Percentiles rank a stretch among this genome's conserved stretches.
Conservation (phyloP, 2,329 filamentous ascomycete genomes). For the Biscogniauxia sp. region DNA sequence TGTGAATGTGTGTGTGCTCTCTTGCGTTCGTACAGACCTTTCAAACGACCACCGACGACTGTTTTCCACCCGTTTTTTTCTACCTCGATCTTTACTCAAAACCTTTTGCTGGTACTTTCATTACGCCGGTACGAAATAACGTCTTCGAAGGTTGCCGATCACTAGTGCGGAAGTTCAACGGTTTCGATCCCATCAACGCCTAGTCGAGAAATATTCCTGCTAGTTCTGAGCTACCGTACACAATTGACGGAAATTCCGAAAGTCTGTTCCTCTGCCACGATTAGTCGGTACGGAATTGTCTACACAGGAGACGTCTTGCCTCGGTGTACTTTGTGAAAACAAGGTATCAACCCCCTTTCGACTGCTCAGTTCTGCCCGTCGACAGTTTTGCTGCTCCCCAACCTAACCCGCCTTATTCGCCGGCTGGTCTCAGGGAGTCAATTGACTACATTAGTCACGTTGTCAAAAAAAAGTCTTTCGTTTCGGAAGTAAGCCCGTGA, state of each 20-base stretch:
- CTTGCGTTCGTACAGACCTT: constrained; percentile 15
- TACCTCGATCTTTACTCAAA: not conserved
- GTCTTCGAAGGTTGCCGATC: constrained; percentile 3
- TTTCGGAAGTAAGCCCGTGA: constrained; percentile 3
- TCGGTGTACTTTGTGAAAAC: no score
- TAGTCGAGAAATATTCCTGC: no score
- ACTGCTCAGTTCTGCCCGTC: no score
- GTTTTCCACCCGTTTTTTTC: constrained; percentile 15
- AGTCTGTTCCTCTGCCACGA: no score
- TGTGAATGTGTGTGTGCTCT: constrained; percentile 14
- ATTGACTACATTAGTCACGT: constrained; percentile 10
- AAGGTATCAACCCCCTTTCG: no score
- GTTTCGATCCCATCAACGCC: not conserved
- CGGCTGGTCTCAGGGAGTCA: constrained; percentile 8
- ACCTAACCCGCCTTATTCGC: no score
- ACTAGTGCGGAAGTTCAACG: not conserved
- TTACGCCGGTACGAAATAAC: constrained; percentile 13
- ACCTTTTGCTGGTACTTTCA: not conserved
- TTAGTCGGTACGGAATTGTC: no score
- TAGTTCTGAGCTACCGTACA: no score
- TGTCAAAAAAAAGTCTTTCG: not conserved
- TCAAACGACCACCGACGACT: constrained; percentile 24
- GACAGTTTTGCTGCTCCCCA: no score
- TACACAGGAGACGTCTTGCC: no score
- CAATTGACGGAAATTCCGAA: no score